A percentile compares a stretch with the other conserved stretches of the same genome.
These are phyloP conservation scores for Dictyostelium citrinum DNA, from an alignment of 78 protist genomes.

Conservation along the genomic window DNA sequence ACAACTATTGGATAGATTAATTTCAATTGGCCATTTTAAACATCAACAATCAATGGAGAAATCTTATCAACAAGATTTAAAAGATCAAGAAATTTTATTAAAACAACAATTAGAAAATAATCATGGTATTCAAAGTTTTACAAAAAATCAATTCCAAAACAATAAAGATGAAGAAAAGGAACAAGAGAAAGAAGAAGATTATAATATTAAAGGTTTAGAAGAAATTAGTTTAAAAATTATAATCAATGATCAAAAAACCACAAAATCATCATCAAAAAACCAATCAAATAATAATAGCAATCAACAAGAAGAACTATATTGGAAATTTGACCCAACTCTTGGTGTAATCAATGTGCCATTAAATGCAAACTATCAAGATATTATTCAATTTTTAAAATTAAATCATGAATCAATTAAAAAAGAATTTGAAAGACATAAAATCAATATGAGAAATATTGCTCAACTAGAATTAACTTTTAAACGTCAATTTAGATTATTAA, in stretches of 20 bases:
- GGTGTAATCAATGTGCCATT: constrained; percentile 28
- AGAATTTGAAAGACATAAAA: constrained; percentile 3
- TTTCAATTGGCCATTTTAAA: not conserved
- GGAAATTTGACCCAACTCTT: not conserved
- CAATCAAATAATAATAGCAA: not conserved
- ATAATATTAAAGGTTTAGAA: not conserved
- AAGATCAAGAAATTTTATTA: not conserved
- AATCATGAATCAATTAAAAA: not conserved
- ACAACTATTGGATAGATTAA: not conserved
- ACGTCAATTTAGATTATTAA: constrained; percentile 23
- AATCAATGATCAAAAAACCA: not conserved
- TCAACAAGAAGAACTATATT: not conserved
- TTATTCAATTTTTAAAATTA: not conserved
- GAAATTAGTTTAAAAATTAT: not conserved
- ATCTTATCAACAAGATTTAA: not conserved
- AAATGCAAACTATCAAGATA: not conserved
- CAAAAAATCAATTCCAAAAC: not conserved
- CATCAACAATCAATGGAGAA: not conserved
- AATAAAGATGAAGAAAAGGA: not conserved
- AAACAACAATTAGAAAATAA: not conserved
- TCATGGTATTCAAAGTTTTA: not conserved
- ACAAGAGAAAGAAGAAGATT: no score
- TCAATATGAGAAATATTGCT: constrained; percentile 10
- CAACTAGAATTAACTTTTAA: constrained; percentile 47
- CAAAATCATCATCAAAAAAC: not conserved